Percentiles rank a stretch among this genome's conserved stretches.
Conservation (phyloP, 306 rosid species). For the Acacia confusa region DNA sequence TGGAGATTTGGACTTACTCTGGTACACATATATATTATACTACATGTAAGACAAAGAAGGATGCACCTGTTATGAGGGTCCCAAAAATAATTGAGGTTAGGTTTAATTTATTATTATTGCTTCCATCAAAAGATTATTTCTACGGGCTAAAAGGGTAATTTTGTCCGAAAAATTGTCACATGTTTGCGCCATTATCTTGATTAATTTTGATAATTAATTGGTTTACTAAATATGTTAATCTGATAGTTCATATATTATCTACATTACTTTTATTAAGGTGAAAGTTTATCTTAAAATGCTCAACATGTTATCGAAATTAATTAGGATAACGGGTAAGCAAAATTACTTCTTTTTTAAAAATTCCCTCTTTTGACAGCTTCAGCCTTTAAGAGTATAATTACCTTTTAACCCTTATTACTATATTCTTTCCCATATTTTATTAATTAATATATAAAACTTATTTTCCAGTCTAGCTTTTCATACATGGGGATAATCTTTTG, state of each 20-base stretch:
- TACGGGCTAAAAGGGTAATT: not conserved
- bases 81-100: not conserved
- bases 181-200: fast-evolving
- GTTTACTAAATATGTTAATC: too few relatives aligned
- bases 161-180: too few relatives aligned
- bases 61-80: not conserved
- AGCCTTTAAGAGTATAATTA: too few relatives aligned
- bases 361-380: too few relatives aligned
- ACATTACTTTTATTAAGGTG: fast-evolving
- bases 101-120: not conserved
- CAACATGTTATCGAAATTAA: too few relatives aligned
- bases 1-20: too few relatives aligned
- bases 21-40: not conserved
- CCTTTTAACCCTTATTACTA: not conserved
- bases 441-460: not conserved
- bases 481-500: not conserved
- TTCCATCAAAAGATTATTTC: not conserved
- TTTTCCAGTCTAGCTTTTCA: not conserved
- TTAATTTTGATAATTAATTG: too few relatives aligned
- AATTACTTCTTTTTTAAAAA: too few relatives aligned
- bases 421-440: not conserved
- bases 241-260: too few relatives aligned
- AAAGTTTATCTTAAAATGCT: too few relatives aligned
- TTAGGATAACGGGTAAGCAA: fast-evolving
- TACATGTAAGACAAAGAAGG: not conserved